These are phyloP conservation scores for Ascochyta koolunga DNA, from an alignment of 2,329 filamentous ascomycete genomes.

Conservation along the genomic window DNA sequence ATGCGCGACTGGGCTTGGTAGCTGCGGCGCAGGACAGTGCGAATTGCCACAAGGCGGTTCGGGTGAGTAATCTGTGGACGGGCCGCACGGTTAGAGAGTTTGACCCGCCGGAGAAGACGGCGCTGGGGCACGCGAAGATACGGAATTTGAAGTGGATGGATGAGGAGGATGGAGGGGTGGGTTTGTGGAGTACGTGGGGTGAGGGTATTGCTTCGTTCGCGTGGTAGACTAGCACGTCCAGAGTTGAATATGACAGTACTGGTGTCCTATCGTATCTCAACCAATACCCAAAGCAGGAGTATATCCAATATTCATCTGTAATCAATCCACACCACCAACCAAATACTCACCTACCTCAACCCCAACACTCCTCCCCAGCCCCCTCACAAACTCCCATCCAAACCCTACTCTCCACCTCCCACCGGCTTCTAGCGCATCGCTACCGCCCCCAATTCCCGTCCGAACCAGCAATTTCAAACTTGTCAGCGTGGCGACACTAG, in stretches of 20 bases:
- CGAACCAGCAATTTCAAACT: conserved; percentile 71
- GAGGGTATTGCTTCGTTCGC: conserved; percentile 27
- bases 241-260: not conserved
- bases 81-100: conserved; percentile 37
- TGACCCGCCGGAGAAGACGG: not conserved
- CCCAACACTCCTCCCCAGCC: conserved; percentile 73
- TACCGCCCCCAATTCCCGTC: conserved; percentile 63
- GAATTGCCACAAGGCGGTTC: conserved; percentile 20
- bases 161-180: conserved; percentile 21
- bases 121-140: conserved; percentile 9
- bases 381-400: conserved; percentile 76
- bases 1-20: conserved; percentile 37
- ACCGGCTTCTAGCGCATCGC: conserved; percentile 70
- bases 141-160: conserved; percentile 41
- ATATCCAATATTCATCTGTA: not conserved
- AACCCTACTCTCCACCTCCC: conserved; percentile 80
- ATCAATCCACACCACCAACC: conserved; percentile 43
- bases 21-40: conserved; percentile 39
- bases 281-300: too few relatives aligned
- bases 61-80: conserved; percentile 42
- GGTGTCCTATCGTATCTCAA: too few relatives aligned
- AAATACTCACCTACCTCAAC: conserved; percentile 76
- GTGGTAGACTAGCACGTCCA: conserved; percentile 13
- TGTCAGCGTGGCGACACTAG: conserved; percentile 71
- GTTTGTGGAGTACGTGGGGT: conserved; percentile 33